Percentiles rank a stretch among this genome's conserved stretches.
Evolutionary conservation across 257 asterid genomes (phyloP).

Genomic region (Ocimum tenuiflorum): DNA sequence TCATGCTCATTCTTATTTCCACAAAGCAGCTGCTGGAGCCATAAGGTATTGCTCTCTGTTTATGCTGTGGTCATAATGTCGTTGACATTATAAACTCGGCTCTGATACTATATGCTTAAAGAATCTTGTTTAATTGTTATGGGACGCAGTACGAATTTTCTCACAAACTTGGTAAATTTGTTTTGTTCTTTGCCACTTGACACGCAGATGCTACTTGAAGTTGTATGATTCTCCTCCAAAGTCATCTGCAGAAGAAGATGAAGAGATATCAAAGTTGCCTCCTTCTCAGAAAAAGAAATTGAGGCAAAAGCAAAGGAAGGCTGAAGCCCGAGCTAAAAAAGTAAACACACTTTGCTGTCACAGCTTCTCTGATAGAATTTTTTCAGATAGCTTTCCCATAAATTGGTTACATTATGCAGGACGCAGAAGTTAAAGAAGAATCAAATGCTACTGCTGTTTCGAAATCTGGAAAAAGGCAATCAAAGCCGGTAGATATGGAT

Average conservation of each 20-base stretch:
- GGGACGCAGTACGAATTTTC: neutral
- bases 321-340: slow-evolving; percentile 96
- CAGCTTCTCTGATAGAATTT: slow-evolving; percentile 11
- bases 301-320: slow-evolving; percentile 90
- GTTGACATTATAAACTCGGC: neutral
- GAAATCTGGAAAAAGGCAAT: slow-evolving; percentile 76
- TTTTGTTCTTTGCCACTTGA: slow-evolving; percentile 3
- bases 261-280: slow-evolving; percentile 71
- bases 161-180: neutral
- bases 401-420: slow-evolving; percentile 42
- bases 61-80: slow-evolving; percentile 3
- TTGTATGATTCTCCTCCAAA: slow-evolving; percentile 82
- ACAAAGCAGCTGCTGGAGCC: slow-evolving; percentile 86
- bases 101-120: slow-evolving; percentile 3
- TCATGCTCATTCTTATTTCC: slow-evolving; percentile 85
- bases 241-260: slow-evolving; percentile 78
- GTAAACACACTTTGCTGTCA: slow-evolving; percentile 30
- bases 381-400: neutral
- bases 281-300: slow-evolving; percentile 91
- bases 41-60: slow-evolving; percentile 46
- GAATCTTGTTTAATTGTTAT: neutral
- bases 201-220: slow-evolving; percentile 83
- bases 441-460: slow-evolving; percentile 47
- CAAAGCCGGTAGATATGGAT: slow-evolving; percentile 82
- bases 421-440: slow-evolving; percentile 88